Evolutionary conservation across 2,329 filamentous ascomycete species (phyloP).

Genomic region (Ascochyta viciae-villosae): DNA sequence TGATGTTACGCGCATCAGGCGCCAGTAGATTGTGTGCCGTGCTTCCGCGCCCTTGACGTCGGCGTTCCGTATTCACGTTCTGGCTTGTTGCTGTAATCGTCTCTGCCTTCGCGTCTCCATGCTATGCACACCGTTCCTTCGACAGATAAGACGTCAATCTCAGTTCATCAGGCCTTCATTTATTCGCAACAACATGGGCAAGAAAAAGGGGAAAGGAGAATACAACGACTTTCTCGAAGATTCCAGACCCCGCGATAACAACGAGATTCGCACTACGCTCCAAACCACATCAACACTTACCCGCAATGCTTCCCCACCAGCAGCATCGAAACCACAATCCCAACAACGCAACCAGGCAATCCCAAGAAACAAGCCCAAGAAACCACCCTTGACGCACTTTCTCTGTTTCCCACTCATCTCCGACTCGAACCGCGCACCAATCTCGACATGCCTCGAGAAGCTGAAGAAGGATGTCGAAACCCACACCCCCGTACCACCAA

Average conservation of each 20-base stretch:
- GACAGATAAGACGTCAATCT: background rate
- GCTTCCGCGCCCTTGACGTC: conserved; percentile 12
- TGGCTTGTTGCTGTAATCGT: background rate
- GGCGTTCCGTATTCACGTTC: background rate
- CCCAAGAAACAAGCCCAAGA: conserved; percentile 37
- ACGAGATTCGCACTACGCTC: conserved; percentile 34
- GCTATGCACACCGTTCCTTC: background rate
- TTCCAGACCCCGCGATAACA: conserved; percentile 40
- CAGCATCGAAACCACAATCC: background rate
- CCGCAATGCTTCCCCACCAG: conserved; percentile 22
- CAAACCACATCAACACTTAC: conserved; percentile 17
- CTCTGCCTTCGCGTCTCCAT: background rate
- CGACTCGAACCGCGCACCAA: conserved; percentile 65
- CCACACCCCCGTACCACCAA: conserved; percentile 66
- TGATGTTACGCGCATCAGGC: conserved; percentile 4
- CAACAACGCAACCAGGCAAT: conserved; percentile 18
- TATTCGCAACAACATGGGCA: conserved; percentile 34
- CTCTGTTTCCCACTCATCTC: conserved; percentile 77
- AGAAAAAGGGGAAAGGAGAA: conserved; percentile 34
- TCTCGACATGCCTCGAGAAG: conserved; percentile 66
- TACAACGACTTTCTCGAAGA: conserved; percentile 48
- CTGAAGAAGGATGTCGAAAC: conserved; percentile 60
- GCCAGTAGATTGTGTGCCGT: conserved; percentile 5
- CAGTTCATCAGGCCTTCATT: background rate
- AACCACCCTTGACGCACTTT: conserved; percentile 71